Conservation (phyloP, 352 stramenopile genomes). For the Globisporangium paroecandrum region DNA sequence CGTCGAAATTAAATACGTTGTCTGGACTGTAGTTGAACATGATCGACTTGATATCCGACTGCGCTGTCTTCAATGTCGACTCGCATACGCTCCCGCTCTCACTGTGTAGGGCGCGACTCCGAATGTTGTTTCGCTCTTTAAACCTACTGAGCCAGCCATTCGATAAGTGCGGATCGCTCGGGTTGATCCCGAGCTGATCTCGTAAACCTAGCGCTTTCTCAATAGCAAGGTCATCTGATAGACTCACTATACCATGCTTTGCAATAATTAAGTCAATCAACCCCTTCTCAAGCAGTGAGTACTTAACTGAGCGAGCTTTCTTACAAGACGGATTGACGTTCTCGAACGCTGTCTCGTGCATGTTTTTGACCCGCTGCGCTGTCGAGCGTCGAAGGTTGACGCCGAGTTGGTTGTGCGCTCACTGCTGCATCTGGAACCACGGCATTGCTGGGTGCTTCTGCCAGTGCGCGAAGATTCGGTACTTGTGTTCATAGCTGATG, state of each 20-base stretch:
- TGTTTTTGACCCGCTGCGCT: constrained; percentile 1
- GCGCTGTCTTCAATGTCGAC: not conserved
- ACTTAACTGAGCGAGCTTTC: constrained; percentile 1
- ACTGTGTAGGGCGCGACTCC: not conserved
- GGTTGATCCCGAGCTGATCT: not conserved
- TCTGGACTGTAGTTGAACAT: not conserved
- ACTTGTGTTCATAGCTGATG: constrained; percentile 7
- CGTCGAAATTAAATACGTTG: not conserved
- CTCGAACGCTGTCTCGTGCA: constrained; percentile 1
- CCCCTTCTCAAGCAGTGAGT: not conserved
- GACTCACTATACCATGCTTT: not conserved
- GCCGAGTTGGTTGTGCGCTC: not conserved
- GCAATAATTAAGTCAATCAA: constrained; percentile 5
- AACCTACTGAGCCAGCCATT: not conserved
- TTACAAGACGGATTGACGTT: not conserved
- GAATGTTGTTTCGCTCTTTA: not conserved
- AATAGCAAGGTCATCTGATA: not conserved
- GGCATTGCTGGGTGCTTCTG: constrained; percentile 1
- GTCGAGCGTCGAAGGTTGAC: not conserved
- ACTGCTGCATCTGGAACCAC: constrained; percentile 6
- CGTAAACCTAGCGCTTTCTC: constrained; percentile 1
- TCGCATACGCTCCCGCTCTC: not conserved
- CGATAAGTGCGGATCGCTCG: not conserved
- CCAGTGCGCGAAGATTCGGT: not conserved
- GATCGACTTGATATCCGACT: not conserved